Conservation (phyloP, 805 yeast genomes). For the Schizosaccharomyces octosporus region DNA sequence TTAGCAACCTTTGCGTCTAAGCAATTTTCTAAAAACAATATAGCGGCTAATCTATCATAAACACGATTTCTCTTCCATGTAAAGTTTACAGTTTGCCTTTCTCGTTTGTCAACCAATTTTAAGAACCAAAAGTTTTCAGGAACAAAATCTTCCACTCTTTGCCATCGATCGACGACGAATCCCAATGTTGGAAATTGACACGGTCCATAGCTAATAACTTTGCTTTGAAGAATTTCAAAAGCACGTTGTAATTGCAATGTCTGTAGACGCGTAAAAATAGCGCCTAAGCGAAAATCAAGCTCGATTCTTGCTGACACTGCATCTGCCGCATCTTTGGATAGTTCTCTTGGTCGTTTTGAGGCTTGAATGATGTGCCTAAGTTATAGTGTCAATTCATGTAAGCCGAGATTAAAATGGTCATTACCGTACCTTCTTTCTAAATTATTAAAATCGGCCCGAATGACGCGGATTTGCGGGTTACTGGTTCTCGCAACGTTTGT, state of each 20-base stretch:
- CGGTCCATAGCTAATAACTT: slow-evolving; percentile 53
- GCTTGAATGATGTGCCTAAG: slow-evolving; percentile 41
- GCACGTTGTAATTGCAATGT: slow-evolving; percentile 21
- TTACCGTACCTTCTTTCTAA: slow-evolving; percentile 25
- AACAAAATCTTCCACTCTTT: slow-evolving; percentile 42
- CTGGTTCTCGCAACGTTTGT: slow-evolving; percentile 36
- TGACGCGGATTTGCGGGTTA: slow-evolving; percentile 25
- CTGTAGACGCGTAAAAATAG: slow-evolving; percentile 61
- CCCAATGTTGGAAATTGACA: slow-evolving; percentile 96
- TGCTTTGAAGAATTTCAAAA: slow-evolving; percentile 7
- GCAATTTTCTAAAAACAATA: slow-evolving; percentile 45
- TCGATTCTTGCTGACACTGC: slow-evolving; percentile 78
- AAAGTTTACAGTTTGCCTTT: slow-evolving; percentile 16
- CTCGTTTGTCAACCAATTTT: slow-evolving; percentile 17
- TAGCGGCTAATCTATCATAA: slow-evolving; percentile 46
- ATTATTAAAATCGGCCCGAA: slow-evolving; percentile 73
- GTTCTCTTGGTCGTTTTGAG: slow-evolving; percentile 35
- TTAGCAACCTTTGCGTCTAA: slow-evolving; percentile 23
- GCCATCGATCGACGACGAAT: slow-evolving; percentile 77
- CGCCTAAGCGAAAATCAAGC: slow-evolving; percentile 70
- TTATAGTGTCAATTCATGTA: neutral
- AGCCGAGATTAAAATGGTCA: neutral
- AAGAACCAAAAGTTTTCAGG: slow-evolving; percentile 68
- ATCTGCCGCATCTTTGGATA: slow-evolving; percentile 45
- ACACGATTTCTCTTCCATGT: slow-evolving; percentile 46